phyloP scores from a whole-genome alignment of 495 filamentous ascomycete genomes.

The Tuber microsphaerosporum region DNA sequence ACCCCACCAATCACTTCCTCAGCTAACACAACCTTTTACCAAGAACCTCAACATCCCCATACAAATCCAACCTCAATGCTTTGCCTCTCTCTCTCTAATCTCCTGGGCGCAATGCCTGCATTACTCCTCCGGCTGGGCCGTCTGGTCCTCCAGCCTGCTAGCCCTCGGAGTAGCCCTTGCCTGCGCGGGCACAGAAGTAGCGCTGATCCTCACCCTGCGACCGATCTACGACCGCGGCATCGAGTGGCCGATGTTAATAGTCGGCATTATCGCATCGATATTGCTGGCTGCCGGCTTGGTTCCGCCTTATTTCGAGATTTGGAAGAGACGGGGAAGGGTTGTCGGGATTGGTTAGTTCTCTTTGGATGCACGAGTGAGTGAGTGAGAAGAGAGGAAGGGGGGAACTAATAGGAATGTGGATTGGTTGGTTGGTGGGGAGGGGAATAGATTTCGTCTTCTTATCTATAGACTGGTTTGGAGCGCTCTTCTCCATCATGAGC shows the following conservation, averaged over 20 bases:
- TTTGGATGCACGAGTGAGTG: constrained; percentile 5
- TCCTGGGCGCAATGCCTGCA: constrained; percentile 63
- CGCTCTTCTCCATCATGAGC: constrained; percentile 68
- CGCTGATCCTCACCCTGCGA: constrained; percentile 57
- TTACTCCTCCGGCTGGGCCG: constrained; percentile 44
- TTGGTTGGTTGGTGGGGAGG: neutral
- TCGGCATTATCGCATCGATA: constrained; percentile 57
- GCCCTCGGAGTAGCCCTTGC: constrained; percentile 38
- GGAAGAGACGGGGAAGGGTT: constrained; percentile 62
- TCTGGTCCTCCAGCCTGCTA: constrained; percentile 13
- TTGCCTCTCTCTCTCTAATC: constrained; percentile 57
- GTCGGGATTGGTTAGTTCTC: constrained; percentile 56
- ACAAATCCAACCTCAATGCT: constrained; percentile 67
- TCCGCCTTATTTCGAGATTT: constrained; percentile 65
- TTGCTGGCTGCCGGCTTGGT: constrained; percentile 57
- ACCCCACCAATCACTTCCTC: neutral
- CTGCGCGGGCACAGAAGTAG: constrained; percentile 56
- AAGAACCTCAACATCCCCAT: constrained; percentile 69
- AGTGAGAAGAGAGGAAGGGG: neutral
- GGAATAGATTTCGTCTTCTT: constrained; percentile 49
- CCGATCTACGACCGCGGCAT: constrained; percentile 50
- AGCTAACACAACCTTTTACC: constrained; percentile 7
- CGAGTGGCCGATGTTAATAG: constrained; percentile 53
- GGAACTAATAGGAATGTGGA: neutral
- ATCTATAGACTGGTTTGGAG: constrained; percentile 62